Evolutionary conservation across 129 eudicot genomes (phyloP).

Genomic region (Tanacetum coccineum): DNA sequence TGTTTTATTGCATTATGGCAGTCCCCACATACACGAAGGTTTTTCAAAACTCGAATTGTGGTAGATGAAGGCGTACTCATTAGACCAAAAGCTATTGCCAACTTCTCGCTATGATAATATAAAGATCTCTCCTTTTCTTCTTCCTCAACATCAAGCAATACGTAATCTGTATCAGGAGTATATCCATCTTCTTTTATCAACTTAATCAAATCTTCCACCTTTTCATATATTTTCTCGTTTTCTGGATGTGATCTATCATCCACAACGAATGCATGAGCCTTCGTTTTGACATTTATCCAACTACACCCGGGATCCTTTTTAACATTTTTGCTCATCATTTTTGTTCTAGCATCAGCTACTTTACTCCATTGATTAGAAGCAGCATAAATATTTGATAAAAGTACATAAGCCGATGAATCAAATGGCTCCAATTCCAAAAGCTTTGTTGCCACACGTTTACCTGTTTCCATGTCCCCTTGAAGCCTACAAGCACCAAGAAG

Average conservation of each 20-base stretch:
- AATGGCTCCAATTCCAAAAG: slow-evolving; percentile 40
- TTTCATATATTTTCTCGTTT: slow-evolving; percentile 26
- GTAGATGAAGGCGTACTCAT: slow-evolving; percentile 28
- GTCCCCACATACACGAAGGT: slow-evolving; percentile 52
- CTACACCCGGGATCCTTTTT: slow-evolving; percentile 53
- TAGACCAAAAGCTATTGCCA: slow-evolving; percentile 52
- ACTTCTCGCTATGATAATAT: slow-evolving; percentile 54
- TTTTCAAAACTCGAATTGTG: slow-evolving; percentile 34
- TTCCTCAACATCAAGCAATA: slow-evolving; percentile 40
- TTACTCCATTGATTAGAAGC: slow-evolving; percentile 50
- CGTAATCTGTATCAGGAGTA: slow-evolving; percentile 17
- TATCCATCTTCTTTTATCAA: slow-evolving; percentile 41
- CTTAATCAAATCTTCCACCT: slow-evolving; percentile 36
- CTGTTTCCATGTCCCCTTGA: slow-evolving; percentile 44
- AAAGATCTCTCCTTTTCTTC: slow-evolving; percentile 44
- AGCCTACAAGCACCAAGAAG: slow-evolving; percentile 47
- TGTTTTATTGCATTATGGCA: slow-evolving; percentile 51
- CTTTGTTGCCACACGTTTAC: slow-evolving; percentile 43
- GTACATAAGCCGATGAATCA: slow-evolving; percentile 45
- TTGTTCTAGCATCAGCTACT: slow-evolving; percentile 32
- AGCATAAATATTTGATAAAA: slow-evolving; percentile 40
- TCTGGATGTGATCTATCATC: slow-evolving; percentile 44
- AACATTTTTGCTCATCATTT: slow-evolving; percentile 40
- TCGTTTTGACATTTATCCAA: slow-evolving; percentile 39
- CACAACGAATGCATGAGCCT: slow-evolving; percentile 42